Conservation (phyloP, 2,329 filamentous ascomycete genomes). For the Whalleya microplaca region DNA sequence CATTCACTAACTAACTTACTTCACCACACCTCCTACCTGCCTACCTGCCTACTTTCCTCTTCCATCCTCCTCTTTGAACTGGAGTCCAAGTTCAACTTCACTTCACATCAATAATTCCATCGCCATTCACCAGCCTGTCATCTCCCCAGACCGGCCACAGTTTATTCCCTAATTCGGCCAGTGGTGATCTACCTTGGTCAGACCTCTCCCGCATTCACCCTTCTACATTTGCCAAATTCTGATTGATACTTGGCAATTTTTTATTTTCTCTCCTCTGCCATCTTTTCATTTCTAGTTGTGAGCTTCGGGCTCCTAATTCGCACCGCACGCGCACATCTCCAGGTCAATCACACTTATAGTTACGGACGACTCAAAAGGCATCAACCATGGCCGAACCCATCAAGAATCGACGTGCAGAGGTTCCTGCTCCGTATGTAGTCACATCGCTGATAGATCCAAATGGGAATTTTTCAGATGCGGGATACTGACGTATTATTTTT, state of each 20-base stretch:
- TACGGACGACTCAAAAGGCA: constrained; percentile 28
- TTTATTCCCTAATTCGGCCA: not conserved
- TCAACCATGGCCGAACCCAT: constrained; percentile 65
- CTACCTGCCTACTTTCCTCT: constrained; percentile 5
- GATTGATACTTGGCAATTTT: constrained; percentile 9
- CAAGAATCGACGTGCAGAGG: constrained; percentile 64
- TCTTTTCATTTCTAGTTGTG: constrained; percentile 28
- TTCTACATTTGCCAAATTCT: constrained; percentile 6
- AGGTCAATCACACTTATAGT: constrained; percentile 23
- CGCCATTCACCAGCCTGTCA: constrained; percentile 5
- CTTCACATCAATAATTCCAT: not conserved
- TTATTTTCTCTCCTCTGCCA: constrained; percentile 29
- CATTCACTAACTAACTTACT: constrained; percentile 15
- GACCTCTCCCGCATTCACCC: constrained; percentile 10
- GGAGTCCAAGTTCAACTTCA: constrained; percentile 9
- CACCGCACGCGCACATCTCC: constrained; percentile 23
- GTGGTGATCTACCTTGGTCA: constrained; percentile 5
- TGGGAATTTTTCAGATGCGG: constrained; percentile 2
- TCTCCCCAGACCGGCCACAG: not conserved
- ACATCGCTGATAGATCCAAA: constrained; percentile 12
- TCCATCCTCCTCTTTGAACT: constrained; percentile 14
- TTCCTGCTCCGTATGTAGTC: constrained; percentile 60
- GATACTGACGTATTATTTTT: constrained; percentile 39
- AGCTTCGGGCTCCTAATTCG: constrained; percentile 20
- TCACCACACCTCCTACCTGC: constrained; percentile 17